These are phyloP conservation scores for Eleusine coracana DNA, from an alignment of 176 grass and related monocot genomes.

Conservation along the genomic window DNA sequence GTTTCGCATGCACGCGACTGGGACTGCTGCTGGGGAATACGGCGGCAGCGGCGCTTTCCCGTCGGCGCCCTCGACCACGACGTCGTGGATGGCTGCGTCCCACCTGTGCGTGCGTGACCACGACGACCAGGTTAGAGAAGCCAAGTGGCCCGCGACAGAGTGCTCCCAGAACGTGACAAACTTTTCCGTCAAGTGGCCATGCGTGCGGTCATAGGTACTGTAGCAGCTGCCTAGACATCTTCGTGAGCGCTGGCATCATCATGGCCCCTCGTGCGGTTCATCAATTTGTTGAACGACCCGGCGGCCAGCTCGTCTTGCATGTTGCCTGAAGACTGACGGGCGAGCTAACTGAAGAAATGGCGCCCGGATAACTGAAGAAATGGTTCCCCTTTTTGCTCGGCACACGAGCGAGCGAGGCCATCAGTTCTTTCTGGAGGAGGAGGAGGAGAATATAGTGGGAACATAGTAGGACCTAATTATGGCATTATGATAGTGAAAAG, in stretches of 20 bases:
- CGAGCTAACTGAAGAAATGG: not conserved
- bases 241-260: not conserved
- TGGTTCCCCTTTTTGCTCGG: too few species aligned
- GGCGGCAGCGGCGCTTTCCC: conserved; percentile 32
- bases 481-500: conserved; percentile 47
- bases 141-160: not conserved
- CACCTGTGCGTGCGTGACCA: not conserved
- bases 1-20: conserved; percentile 20
- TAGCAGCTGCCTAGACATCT: not conserved
- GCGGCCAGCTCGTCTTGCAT: not conserved
- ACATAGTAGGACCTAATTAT: conserved; percentile 53
- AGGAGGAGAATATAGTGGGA: not conserved
- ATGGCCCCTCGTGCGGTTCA: not conserved
- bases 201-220: not conserved
- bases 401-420: too few species aligned
- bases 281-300: not conserved
- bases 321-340: not conserved
- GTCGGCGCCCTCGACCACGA: conserved; percentile 29
- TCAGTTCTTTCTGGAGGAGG: too few species aligned
- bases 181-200: conserved; percentile 1
- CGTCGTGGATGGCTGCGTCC: conserved; percentile 11
- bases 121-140: not conserved
- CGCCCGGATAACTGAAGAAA: not conserved
- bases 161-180: not conserved
- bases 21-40: not conserved